Evolutionary conservation across 2,329 filamentous ascomycete species (phyloP).

Genomic region (Blastomyces silverae): DNA sequence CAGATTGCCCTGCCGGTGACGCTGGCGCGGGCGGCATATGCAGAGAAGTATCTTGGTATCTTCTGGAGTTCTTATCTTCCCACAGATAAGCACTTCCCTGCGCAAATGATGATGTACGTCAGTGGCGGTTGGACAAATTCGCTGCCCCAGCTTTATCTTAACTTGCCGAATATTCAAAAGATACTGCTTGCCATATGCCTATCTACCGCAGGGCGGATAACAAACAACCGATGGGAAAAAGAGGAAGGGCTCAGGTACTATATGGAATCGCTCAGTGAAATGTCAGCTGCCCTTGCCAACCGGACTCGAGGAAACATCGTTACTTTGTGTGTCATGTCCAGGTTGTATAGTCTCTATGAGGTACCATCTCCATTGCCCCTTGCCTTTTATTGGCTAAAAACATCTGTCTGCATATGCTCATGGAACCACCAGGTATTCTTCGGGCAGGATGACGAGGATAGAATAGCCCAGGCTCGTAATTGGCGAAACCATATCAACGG

Average conservation of each 20-base stretch:
- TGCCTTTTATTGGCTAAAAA: not conserved
- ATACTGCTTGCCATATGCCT: constrained; percentile 15
- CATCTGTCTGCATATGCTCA: not conserved
- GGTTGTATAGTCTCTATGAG: constrained; percentile 15
- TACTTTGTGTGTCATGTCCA: constrained; percentile 14
- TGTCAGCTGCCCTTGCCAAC: constrained; percentile 12
- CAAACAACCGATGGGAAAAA: constrained; percentile 13
- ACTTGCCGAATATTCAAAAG: constrained; percentile 13
- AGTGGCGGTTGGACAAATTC: constrained; percentile 15
- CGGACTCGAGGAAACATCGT: constrained; percentile 12
- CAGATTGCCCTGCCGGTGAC: not conserved
- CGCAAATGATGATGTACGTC: constrained; percentile 13
- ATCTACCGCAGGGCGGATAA: constrained; percentile 11
- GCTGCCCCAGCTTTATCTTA: constrained; percentile 12
- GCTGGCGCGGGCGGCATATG: constrained; percentile 14
- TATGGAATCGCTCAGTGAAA: constrained; percentile 14
- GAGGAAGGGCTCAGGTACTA: constrained; percentile 15
- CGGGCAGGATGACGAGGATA: constrained; percentile 14
- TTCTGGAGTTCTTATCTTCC: constrained; percentile 16
- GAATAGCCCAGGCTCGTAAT: constrained; percentile 15
- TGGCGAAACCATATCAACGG: constrained; percentile 15
- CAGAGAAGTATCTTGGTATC: constrained; percentile 13
- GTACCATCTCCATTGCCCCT: constrained; percentile 1
- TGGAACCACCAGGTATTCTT: constrained; percentile 12
- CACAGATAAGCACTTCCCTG: constrained; percentile 7